These are phyloP conservation scores for Melaleuca quinquenervia DNA, from an alignment of 345 rosid species.

Conservation along the genomic window DNA sequence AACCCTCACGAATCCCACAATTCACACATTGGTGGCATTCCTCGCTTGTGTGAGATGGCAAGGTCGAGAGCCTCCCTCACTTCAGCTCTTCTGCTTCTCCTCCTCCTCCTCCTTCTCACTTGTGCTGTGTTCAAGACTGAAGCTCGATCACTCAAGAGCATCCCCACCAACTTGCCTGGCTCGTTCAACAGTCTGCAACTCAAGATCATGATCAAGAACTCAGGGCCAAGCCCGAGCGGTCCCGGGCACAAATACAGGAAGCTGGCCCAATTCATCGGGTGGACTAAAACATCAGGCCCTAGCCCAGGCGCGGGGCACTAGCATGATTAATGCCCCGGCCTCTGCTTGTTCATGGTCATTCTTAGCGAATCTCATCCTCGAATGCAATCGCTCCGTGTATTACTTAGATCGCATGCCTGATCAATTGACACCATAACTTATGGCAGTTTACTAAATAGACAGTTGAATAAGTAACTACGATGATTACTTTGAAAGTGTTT, in stretches of 20 bases:
- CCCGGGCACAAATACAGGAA: constrained; percentile 9
- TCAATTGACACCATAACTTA: not conserved
- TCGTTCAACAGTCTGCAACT: not conserved
- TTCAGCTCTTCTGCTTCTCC: not conserved
- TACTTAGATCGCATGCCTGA: not conserved
- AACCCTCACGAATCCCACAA: not conserved
- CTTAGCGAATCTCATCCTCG: not conserved
- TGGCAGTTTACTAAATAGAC: not conserved
- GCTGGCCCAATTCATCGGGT: not conserved
- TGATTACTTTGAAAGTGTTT: not conserved
- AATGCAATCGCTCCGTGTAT: not conserved
- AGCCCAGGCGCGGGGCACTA: constrained; percentile 23
- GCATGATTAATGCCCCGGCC: not conserved
- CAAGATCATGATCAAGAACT: not conserved
- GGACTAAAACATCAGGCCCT: constrained; percentile 15
- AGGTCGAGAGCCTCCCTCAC: not conserved
- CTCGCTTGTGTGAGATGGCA: not conserved
- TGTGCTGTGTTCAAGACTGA: not conserved
- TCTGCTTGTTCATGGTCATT: not conserved
- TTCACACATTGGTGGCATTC: not conserved
- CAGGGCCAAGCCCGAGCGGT: constrained; percentile 23
- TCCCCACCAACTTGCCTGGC: not conserved
- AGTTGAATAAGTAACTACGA: not conserved
- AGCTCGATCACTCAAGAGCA: not conserved
- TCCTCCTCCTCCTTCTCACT: not conserved